A percentile compares a stretch with the other conserved stretches of the same genome.
Conservation (phyloP, 2,329 filamentous ascomycete species). For the Claviceps sp. region DNA sequence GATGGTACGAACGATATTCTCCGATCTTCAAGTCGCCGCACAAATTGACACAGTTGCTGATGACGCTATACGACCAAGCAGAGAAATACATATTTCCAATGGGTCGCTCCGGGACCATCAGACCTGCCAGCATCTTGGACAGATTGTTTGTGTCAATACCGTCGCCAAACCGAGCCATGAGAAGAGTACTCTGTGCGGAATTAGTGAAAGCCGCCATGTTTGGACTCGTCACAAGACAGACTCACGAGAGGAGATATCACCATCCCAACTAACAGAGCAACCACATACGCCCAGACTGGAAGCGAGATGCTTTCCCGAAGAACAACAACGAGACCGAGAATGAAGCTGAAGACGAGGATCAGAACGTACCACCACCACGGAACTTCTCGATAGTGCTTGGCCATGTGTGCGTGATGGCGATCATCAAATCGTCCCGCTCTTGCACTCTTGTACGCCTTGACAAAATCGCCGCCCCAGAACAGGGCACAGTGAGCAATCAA, state of each 20-base stretch:
- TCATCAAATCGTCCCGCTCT: constrained; percentile 28
- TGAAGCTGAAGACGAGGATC: constrained; percentile 18
- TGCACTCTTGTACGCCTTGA: constrained; percentile 24
- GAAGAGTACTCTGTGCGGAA: constrained; percentile 29
- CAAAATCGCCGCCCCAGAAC: constrained; percentile 43
- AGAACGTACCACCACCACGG: constrained; percentile 23
- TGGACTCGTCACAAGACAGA: neutral
- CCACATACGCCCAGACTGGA: constrained; percentile 22
- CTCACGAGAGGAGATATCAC: constrained; percentile 1
- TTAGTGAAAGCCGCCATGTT: neutral
- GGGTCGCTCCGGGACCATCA: constrained; percentile 35
- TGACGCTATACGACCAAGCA: constrained; percentile 45
- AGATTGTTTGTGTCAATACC: constrained; percentile 31
- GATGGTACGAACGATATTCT: constrained; percentile 34
- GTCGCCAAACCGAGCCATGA: constrained; percentile 39
- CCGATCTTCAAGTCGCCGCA: constrained; percentile 43
- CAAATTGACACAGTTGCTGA: constrained; percentile 34
- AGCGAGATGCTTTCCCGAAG: constrained; percentile 23
- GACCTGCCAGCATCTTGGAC: constrained; percentile 42
- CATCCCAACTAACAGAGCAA: constrained; percentile 17
- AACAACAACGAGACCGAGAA: constrained; percentile 20
- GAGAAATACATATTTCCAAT: constrained; percentile 46
- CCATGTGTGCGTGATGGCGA: constrained; percentile 38
- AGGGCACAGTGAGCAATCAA: constrained; percentile 36
- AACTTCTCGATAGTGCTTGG: constrained; percentile 35